A percentile compares a stretch with the other conserved stretches of the same genome.
phyloP scores from a whole-genome alignment of 768 basidiomycete genomes.

The Auriscalpium microsporum region DNA sequence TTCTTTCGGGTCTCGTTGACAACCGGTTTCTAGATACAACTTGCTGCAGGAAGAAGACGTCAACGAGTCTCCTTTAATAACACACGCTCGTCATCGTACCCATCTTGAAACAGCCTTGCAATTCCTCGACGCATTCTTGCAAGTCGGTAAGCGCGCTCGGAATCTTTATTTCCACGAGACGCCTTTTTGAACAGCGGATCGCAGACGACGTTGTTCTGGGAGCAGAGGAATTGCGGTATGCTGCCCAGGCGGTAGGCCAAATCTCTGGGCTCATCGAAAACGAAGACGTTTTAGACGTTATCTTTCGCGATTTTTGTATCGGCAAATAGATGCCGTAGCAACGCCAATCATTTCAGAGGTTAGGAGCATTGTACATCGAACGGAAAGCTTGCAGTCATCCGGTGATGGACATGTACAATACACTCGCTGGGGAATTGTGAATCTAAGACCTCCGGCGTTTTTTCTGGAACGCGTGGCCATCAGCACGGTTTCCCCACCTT shows the following conservation, averaged over 20 bases:
- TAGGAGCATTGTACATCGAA: not conserved
- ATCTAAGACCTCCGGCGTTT: not conserved
- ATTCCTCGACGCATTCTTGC: slow-evolving; percentile 57
- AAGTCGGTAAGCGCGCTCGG: slow-evolving; percentile 26
- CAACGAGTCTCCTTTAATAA: slow-evolving; percentile 53
- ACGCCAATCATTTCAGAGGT: not conserved
- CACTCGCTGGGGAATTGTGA: too few relatives aligned
- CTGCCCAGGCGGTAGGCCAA: slow-evolving; percentile 72
- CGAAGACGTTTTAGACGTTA: slow-evolving; percentile 77
- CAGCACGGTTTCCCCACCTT: too few relatives aligned
- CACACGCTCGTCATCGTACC: slow-evolving; percentile 69
- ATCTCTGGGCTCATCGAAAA: slow-evolving; percentile 72
- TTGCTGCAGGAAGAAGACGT: slow-evolving; percentile 15
- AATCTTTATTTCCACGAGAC: not conserved
- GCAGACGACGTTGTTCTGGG: slow-evolving; percentile 69
- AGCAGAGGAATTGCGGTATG: slow-evolving; percentile 85
- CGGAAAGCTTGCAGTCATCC: not conserved
- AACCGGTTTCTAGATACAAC: slow-evolving; percentile 5
- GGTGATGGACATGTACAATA: too few relatives aligned
- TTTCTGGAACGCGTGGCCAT: not conserved
- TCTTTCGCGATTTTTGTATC: slow-evolving; percentile 77
- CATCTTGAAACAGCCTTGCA: slow-evolving; percentile 60
- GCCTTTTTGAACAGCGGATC: slow-evolving; percentile 27
- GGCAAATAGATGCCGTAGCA: slow-evolving; percentile 3
- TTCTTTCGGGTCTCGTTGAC: not conserved